These are phyloP conservation scores for Tolypocladium nubicola DNA, from an alignment of 2,329 filamentous ascomycete species.

Conservation along the genomic window DNA sequence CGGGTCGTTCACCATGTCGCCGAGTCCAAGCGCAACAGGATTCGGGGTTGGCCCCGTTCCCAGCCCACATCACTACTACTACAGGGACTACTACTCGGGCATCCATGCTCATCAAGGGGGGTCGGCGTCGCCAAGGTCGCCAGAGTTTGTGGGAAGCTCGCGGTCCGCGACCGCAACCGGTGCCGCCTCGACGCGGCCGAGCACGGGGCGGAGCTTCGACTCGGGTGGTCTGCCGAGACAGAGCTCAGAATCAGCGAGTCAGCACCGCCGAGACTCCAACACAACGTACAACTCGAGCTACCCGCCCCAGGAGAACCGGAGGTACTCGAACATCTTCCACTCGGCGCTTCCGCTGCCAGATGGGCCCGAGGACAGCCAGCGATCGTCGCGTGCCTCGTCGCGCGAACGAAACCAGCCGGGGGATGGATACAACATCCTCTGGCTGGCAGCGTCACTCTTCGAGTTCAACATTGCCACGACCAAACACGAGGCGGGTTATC, in stretches of 20 bases:
- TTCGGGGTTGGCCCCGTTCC: slow-evolving; percentile 17
- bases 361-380: slow-evolving; percentile 39
- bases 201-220: slow-evolving; percentile 50
- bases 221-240: slow-evolving; percentile 38
- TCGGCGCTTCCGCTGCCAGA: slow-evolving; percentile 78
- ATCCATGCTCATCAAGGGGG: slow-evolving; percentile 34
- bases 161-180: slow-evolving; percentile 32
- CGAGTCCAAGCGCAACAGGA: slow-evolving; percentile 26
- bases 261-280: slow-evolving; percentile 41
- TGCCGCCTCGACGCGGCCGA: slow-evolving; percentile 35
- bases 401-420: slow-evolving; percentile 42
- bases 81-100: slow-evolving; percentile 41
- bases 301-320: slow-evolving; percentile 34
- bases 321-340: slow-evolving; percentile 71
- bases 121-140: slow-evolving; percentile 45
- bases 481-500: slow-evolving; percentile 86
- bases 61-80: slow-evolving; percentile 45
- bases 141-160: slow-evolving; percentile 39
- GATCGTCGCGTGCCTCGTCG: slow-evolving; percentile 49
- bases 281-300: slow-evolving; percentile 42
- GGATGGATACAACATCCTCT: slow-evolving; percentile 63
- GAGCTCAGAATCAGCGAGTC: slow-evolving; percentile 39
- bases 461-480: slow-evolving; percentile 95
- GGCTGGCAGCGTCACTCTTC: slow-evolving; percentile 86
- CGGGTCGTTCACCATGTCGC: slow-evolving; percentile 54